These are phyloP conservation scores for Cetraspora pellucida DNA, from an alignment of 192 early-diverging fungal species.

Conservation along the genomic window DNA sequence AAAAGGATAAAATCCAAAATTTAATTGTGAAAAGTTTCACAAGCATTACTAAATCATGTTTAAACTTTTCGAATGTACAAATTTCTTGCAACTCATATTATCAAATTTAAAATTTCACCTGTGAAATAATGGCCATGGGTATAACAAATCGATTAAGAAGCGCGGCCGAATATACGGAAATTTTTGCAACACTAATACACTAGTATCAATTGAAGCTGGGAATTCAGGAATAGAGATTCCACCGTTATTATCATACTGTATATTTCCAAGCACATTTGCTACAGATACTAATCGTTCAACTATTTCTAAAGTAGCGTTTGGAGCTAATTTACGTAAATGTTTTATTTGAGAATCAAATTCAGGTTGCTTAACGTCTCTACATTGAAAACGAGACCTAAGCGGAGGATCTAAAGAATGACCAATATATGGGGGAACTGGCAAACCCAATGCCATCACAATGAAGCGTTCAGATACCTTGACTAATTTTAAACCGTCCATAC, in stretches of 20 bases:
- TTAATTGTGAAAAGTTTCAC: no score
- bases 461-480: slow-evolving; percentile 69
- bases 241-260: slow-evolving; percentile 42
- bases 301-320: slow-evolving; percentile 47
- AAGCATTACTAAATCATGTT: no score
- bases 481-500: slow-evolving; percentile 60
- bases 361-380: slow-evolving; percentile 61
- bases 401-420: slow-evolving; percentile 80
- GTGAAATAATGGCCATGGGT: slow-evolving; percentile 62
- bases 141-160: slow-evolving; percentile 58
- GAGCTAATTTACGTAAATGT: slow-evolving; percentile 49
- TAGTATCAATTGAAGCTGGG: slow-evolving; percentile 53
- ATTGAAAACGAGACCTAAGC: slow-evolving; percentile 78
- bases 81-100: no score
- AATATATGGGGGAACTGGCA: slow-evolving; percentile 70
- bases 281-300: slow-evolving; percentile 60
- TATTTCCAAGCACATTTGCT: slow-evolving; percentile 54
- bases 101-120: slow-evolving; percentile 40
- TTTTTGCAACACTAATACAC: slow-evolving; percentile 45
- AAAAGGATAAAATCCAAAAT: no score
- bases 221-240: slow-evolving; percentile 63
- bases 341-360: slow-evolving; percentile 54
- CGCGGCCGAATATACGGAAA: slow-evolving; percentile 54
- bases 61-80: no score
- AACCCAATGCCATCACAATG: slow-evolving; percentile 73